Evolutionary conservation across 2,329 filamentous ascomycete genomes (phyloP).

Genomic region (Leptographium radiaticola): DNA sequence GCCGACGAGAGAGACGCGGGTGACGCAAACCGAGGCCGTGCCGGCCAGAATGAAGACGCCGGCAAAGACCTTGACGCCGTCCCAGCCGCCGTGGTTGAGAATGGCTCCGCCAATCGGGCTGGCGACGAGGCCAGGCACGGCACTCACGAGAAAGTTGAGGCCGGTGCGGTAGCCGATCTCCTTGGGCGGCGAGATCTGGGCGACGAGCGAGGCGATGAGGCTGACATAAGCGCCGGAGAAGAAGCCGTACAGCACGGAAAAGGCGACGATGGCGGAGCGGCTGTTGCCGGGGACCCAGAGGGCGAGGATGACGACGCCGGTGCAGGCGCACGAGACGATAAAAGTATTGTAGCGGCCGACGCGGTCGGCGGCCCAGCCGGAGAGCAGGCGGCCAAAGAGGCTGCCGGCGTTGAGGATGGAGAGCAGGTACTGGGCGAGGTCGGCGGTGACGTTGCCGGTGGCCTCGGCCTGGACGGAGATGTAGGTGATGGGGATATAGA

Average conservation of each 20-base stretch:
- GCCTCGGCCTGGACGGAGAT: slow-evolving; percentile 13
- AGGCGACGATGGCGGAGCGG: slow-evolving; percentile 20
- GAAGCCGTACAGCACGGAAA: slow-evolving; percentile 28
- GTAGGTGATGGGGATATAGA: slow-evolving; percentile 16
- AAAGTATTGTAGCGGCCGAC: slow-evolving; percentile 28
- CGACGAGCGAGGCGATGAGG: slow-evolving; percentile 24
- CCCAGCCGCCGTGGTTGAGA: slow-evolving; percentile 13
- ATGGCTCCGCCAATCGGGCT: slow-evolving; percentile 35
- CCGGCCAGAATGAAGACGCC: slow-evolving; percentile 20
- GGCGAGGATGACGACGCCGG: slow-evolving; percentile 23
- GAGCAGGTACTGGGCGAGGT: slow-evolving; percentile 14
- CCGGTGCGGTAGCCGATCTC: slow-evolving; percentile 43
- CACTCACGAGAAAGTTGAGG: slow-evolving; percentile 35
- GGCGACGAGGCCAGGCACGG: slow-evolving; percentile 36
- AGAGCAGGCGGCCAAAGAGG: slow-evolving; percentile 21
- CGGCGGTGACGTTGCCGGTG: slow-evolving; percentile 9
- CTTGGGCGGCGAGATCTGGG: slow-evolving; percentile 40
- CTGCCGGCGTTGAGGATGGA: slow-evolving; percentile 17
- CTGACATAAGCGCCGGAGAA: slow-evolving; percentile 27
- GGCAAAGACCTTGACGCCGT: slow-evolving; percentile 24
- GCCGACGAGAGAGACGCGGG: slow-evolving; percentile 15
- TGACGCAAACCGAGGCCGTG: slow-evolving; percentile 14
- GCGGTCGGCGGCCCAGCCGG: slow-evolving; percentile 18
- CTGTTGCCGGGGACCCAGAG: slow-evolving; percentile 28
- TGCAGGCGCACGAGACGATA: slow-evolving; percentile 30